Evolutionary conservation across 495 filamentous ascomycete genomes (phyloP).

Genomic region (Podospora tetraspora): DNA sequence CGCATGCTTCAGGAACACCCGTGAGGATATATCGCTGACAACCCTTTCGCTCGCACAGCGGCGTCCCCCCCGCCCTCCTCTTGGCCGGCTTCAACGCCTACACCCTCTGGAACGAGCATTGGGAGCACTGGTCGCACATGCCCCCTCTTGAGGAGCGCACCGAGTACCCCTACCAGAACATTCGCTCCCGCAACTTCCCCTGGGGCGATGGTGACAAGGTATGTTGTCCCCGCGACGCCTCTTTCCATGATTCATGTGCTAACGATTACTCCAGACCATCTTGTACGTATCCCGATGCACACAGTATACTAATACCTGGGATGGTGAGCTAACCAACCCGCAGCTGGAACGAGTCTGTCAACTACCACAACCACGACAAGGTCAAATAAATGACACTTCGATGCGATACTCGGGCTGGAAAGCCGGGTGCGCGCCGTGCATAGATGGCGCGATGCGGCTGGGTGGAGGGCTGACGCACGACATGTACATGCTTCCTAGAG

Average conservation of each 20-base stretch:
- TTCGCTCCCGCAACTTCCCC: conserved; percentile 80
- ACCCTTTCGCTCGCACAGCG: conserved; percentile 42
- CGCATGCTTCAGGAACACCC: not conserved
- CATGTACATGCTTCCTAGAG: conserved; percentile 15
- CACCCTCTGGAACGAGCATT: conserved; percentile 87
- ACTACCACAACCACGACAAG: conserved; percentile 95
- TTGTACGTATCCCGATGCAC: conserved; percentile 33
- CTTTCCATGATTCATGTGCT: not conserved
- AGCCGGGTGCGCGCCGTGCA: not conserved
- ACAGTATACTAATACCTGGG: not conserved
- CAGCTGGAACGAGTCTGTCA: conserved; percentile 92
- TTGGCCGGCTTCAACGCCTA: conserved; percentile 73
- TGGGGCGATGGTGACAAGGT: conserved; percentile 95
- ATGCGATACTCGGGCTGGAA: not conserved
- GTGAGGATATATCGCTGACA: conserved; percentile 9
- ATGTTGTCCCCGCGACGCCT: conserved; percentile 37
- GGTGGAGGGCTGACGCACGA: conserved; percentile 3
- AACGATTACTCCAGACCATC: conserved; percentile 26
- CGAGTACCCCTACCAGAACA: conserved; percentile 93
- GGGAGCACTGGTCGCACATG: conserved; percentile 88
- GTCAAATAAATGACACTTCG: conserved; percentile 37
- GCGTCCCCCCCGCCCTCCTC: conserved; percentile 62
- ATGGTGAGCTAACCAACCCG: not conserved
- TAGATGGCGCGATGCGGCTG: not conserved
- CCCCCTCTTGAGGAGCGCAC: conserved; percentile 78